These are phyloP conservation scores for Coniochaeta sp. DNA, from an alignment of 2,329 filamentous ascomycete species.

Conservation along the genomic window DNA sequence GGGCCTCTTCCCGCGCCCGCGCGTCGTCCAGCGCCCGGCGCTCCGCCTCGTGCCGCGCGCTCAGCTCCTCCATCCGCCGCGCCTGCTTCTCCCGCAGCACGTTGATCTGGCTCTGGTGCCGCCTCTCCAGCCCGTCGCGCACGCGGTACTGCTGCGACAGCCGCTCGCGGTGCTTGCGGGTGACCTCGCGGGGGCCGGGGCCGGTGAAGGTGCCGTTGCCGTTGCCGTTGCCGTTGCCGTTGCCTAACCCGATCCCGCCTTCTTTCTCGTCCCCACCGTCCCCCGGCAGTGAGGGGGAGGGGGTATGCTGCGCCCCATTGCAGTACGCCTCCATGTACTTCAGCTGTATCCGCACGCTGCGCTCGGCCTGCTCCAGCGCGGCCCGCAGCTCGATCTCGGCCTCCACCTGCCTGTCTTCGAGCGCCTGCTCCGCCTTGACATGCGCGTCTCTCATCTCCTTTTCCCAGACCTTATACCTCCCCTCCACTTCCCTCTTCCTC, in stretches of 20 bases:
- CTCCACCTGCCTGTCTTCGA: slow-evolving; percentile 55
- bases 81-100: slow-evolving; percentile 58
- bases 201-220: no score
- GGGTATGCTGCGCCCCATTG: slow-evolving; percentile 36
- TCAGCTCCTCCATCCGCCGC: slow-evolving; percentile 52
- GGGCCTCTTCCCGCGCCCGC: slow-evolving; percentile 38
- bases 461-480: slow-evolving; percentile 38
- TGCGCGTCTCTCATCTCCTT: slow-evolving; percentile 50
- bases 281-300: no score
- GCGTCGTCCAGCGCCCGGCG: slow-evolving; percentile 35
- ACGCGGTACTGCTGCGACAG: slow-evolving; percentile 54
- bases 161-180: slow-evolving; percentile 51
- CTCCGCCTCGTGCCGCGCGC: slow-evolving; percentile 47
- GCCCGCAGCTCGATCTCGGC: slow-evolving; percentile 53
- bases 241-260: no score
- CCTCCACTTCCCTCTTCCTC: no score
- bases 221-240: no score
- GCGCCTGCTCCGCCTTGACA: slow-evolving; percentile 40
- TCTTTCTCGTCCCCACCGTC: no score
- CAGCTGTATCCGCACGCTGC: slow-evolving; percentile 49
- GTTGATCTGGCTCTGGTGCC: slow-evolving; percentile 55
- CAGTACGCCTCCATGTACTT: slow-evolving; percentile 63
- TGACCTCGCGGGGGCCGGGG: slow-evolving; percentile 52
- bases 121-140: slow-evolving; percentile 50
- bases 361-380: slow-evolving; percentile 48